Evolutionary conservation across 106 monocot species (phyloP).

Genomic region (Acanthochlamys bracteata): DNA sequence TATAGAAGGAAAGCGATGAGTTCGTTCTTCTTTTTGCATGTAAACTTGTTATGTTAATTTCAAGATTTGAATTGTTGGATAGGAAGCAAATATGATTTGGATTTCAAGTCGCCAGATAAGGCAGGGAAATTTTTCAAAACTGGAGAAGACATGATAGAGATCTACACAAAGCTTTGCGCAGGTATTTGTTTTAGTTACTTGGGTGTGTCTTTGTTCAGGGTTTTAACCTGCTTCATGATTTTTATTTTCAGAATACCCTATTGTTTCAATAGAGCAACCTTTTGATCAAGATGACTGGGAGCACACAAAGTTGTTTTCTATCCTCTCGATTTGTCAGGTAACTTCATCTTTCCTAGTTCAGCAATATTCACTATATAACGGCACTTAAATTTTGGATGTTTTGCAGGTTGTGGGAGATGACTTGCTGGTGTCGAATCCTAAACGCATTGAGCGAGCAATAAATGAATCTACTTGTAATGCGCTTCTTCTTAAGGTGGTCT

Average conservation of each 20-base stretch:
- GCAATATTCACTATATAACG: not conserved
- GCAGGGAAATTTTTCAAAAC: conserved; percentile 83
- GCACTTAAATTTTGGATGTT: conserved; percentile 12
- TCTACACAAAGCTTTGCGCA: conserved; percentile 73
- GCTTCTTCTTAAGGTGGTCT: conserved; percentile 85
- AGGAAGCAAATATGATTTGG: conserved; percentile 92
- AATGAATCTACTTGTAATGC: conserved; percentile 79
- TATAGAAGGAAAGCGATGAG: not conserved
- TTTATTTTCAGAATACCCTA: conserved; percentile 53
- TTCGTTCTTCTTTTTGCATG: not conserved
- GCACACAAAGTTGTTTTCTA: conserved; percentile 62
- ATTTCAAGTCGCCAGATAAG: conserved; percentile 72
- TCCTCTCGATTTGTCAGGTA: conserved; percentile 81
- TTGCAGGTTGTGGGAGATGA: conserved; percentile 91
- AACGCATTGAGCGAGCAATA: conserved; percentile 74
- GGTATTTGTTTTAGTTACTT: conserved; percentile 21
- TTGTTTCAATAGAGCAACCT: conserved; percentile 87
- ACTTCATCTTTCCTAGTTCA: conserved; percentile 4
- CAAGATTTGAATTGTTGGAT: conserved; percentile 2
- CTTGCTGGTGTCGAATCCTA: conserved; percentile 77
- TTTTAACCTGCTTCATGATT: not conserved
- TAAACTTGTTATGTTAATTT: not conserved
- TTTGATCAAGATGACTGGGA: conserved; percentile 98
- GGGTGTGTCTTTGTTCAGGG: no score
- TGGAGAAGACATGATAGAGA: conserved; percentile 83